Evolutionary conservation across 1,139 yeast species (phyloP).

Genomic region (Groenewaldozyma sp.): DNA sequence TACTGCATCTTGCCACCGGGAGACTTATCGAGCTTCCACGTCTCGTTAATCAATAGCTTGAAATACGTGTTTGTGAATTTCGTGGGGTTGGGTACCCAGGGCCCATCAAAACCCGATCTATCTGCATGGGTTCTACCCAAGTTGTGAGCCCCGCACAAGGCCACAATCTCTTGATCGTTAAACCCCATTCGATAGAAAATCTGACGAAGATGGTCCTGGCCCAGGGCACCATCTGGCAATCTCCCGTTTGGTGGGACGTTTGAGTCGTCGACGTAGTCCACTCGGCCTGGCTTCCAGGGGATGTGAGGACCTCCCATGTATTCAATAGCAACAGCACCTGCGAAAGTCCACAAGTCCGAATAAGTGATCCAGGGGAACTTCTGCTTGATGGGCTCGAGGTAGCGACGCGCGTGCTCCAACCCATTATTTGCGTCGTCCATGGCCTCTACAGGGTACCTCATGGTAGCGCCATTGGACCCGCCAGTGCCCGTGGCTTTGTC

Average conservation of each 20-base stretch:
- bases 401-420: conserved; percentile 45
- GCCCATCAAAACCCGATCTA: conserved; percentile 71
- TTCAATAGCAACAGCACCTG: conserved; percentile 53
- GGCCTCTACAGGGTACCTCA: conserved; percentile 40
- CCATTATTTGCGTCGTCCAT: conserved; percentile 54
- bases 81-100: conserved; percentile 91
- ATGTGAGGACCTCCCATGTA: conserved; percentile 53
- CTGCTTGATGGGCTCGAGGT: conserved; percentile 48
- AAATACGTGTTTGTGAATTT: conserved; percentile 49
- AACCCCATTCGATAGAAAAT: conserved; percentile 57
- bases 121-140: conserved; percentile 55
- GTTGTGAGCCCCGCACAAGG: conserved; percentile 55
- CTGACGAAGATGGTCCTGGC: conserved; percentile 43
- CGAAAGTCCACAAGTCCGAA: conserved; percentile 60
- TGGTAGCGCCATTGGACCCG: conserved; percentile 62
- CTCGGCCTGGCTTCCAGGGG: conserved; percentile 53
- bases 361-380: conserved; percentile 51
- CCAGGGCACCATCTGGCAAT: conserved; percentile 49
- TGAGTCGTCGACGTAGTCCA: conserved; percentile 43
- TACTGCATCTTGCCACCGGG: conserved; percentile 59
- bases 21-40: conserved; percentile 61
- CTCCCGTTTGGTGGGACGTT: conserved; percentile 57
- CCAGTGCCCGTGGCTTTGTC: conserved; percentile 47
- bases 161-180: conserved; percentile 53
- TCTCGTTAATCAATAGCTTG: conserved; percentile 57